Evolutionary conservation across 768 basidiomycete species (phyloP), one percentile per base, ranked within the genome.

Genomic region (Russula emetica): DNA sequence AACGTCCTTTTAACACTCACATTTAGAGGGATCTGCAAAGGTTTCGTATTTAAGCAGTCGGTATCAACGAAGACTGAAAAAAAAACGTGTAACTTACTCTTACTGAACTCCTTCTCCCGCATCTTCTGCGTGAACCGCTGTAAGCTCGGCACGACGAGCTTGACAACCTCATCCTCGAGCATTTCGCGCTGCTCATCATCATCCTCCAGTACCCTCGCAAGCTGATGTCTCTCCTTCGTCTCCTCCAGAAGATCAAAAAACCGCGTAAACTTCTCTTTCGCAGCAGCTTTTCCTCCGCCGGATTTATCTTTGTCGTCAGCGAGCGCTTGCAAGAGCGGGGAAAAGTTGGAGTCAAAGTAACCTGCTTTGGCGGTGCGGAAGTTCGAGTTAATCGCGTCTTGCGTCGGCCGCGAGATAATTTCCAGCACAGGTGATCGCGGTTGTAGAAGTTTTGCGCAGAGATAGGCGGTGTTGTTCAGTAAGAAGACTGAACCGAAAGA

Each of bases 181-280:
- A 78, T 79, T 68, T 76, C 80, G 67, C 84, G 79, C 42, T 79
- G 83, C 2, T 83, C 82, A 20, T 75, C 76, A 67, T 92, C 90
- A 53, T 90, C 90, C 62, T 86, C 86, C 67, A 92, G 74, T 13
- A 92, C 84, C 66, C 77, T 80, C 51, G 84, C 85, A 49, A 88
- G 72, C 65, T 80, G 79, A 73, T 94, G 92, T 51, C 91, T 75
- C 71, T 93, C 91, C 55, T 84, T 77, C 24, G 90, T 81, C 70
- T 92, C 92, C 32, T 93, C 92, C 66, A 93, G 74, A 44, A 88
- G 71, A 67, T 91, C 89, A 68, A 87, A 93, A 74, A 94, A 94
- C 61, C 84, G 78, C 36, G 85, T 90, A 72, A 90, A 88, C 74
- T 87, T 90, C 75, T 92, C 91, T 75, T 93, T 93, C 18, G 83